Percentiles rank a stretch among this genome's conserved stretches.
Evolutionary conservation across 108 stramenopile genomes (phyloP).

Genomic region (Cyclotella atomus): DNA sequence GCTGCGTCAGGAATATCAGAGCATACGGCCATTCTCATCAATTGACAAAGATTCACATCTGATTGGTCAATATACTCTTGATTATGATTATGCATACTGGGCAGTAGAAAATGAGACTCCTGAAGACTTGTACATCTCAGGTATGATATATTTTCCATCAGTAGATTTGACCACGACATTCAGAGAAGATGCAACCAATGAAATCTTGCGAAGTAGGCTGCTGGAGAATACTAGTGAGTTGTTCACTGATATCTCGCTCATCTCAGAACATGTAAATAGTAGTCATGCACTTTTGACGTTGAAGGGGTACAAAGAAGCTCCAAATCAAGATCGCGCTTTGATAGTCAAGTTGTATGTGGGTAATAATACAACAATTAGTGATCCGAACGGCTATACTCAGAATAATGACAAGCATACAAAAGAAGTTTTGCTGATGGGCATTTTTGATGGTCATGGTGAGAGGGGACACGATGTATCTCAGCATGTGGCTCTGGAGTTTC

Average conservation of each 20-base stretch:
- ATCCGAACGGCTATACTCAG: not conserved
- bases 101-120: not conserved
- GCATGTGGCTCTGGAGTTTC: constrained; percentile 55
- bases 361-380: not conserved
- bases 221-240: not conserved
- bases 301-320: not conserved
- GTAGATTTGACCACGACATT: not conserved
- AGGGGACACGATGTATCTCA: constrained; percentile 67
- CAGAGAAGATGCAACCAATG: constrained; percentile 1
- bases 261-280: not conserved
- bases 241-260: not conserved
- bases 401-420: not conserved
- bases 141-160: constrained; percentile 1
- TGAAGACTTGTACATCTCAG: not conserved
- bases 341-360: not conserved
- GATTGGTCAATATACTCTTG: constrained; percentile 1
- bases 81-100: not conserved
- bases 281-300: constrained; percentile 2
- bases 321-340: constrained; percentile 13
- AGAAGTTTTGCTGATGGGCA: constrained; percentile 56
- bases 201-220: not conserved
- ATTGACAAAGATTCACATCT: not conserved
- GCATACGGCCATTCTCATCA: constrained; percentile 5
- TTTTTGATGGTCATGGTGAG: constrained; percentile 82
- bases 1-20: not conserved